Evolutionary conservation across 805 yeast species (phyloP), one percentile per base, ranked within the genome.

Genomic region (Sugiyamaella mastotermitis): DNA sequence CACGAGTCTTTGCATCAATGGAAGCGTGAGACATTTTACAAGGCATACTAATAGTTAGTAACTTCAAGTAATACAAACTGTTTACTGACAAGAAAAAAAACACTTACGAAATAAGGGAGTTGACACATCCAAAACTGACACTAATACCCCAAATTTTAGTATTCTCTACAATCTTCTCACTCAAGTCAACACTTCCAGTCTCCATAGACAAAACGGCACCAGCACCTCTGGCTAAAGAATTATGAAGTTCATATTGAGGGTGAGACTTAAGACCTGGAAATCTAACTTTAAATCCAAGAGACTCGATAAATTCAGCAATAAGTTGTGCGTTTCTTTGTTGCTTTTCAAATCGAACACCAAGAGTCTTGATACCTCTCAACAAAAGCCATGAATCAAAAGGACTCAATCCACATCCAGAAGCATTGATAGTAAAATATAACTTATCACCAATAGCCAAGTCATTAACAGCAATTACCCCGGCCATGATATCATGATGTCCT

Each of bases 21-120:
- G 95, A 81, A n/a, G 97, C 97, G 57, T 88, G 97, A 5, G 95
- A 84, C 97, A 88, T 88, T 60, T 76, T 75, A 61, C 97, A 85
- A 11, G 97, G 97, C 79, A 88, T 74, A 27, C 38, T 27, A n/a
- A n/a, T n/a, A n/a, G n/a, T n/a, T n/a, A n/a, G n/a, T n/a, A n/a
- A n/a, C n/a, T 29, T 19, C 5, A n/a, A n/a, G n/a, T n/a, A n/a
- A n/a, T n/a, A n/a, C n/a, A n/a, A n/a, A n/a, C n/a, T n/a, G n/a
- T n/a, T n/a, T n/a, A n/a, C n/a, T n/a, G n/a, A n/a, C n/a, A n/a
- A n/a, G n/a, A n/a, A n/a, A n/a, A n/a, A n/a, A n/a, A n/a, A n/a
- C n/a, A n/a, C n/a, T n/a, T n/a, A n/a, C n/a, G 95, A 85, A 41
- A 88, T 85, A 56, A 88, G 70, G 13, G 95, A 83, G 66, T 86